Evolutionary conservation across 2,329 filamentous ascomycete species (phyloP), one percentile per base, ranked within the genome.

Genomic region (Ophiosphaerella herpotricha): DNA sequence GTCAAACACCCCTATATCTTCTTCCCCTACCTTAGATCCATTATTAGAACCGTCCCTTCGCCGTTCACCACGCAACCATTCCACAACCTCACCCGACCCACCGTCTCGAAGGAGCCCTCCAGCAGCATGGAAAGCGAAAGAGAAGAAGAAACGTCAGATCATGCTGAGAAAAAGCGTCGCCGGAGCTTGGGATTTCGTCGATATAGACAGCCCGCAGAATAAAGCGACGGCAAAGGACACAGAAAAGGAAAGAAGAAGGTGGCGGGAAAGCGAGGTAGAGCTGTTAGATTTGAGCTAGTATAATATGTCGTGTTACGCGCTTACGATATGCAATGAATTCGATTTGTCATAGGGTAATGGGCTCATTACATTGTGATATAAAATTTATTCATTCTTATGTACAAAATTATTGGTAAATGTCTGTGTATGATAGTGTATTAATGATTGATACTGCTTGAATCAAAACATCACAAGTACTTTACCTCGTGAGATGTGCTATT

Each of bases 241-340:
- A 35, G 61, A 62, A 47, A 68, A 58, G 35, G 61, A 62, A 48
- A 60, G 67, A 46, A 50, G 62, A 37, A 60, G 53, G 43, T 74
- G 71, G 70, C 55, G 70, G 34, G 68, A 71, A 46, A 74, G 72
- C 24, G 64, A 69, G 38, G 61, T 74, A 34, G 68, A 72, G 45
- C 49, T 70, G 36, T 46, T 74, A 45, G 71, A 74, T 58, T 41
- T 74, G 46, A 69, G 56, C 23, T 67, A 48, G 39, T 7, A 29
- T 29, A 29, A 29, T 29, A 21, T 21, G 18, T 21, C 18, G 3
- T 21, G 18, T 21, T 21, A 21, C 18, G 18, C 18, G 18, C 18
- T 21, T 21, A 21, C 18, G 26, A 29, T 11, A 29, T 29, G 26
- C 26, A 11, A 8, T 29, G 26, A 29, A 11, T 29, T 3, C 26